These are phyloP conservation scores for Teratosphaeria nubilosa DNA, from an alignment of 2,329 filamentous ascomycete genomes.

Conservation along the genomic window DNA sequence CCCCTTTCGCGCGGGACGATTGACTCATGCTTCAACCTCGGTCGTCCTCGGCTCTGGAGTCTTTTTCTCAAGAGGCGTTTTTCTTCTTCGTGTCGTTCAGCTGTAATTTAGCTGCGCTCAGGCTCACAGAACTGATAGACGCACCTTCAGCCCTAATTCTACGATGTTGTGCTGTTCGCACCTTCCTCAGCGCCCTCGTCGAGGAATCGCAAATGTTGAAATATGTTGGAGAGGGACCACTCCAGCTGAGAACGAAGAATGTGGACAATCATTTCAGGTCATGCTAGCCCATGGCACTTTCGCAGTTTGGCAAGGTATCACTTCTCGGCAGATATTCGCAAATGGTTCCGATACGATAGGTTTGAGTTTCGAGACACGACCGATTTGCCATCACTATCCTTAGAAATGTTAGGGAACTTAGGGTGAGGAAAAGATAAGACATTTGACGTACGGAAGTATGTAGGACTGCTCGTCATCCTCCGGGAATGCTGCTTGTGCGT, in stretches of 20 bases:
- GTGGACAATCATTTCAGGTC: neutral
- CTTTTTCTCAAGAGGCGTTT: no score
- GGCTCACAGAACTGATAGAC: no score
- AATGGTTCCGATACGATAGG: neutral
- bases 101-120: no score
- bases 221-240: no score
- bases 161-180: no score
- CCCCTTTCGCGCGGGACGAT: no score
- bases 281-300: neutral
- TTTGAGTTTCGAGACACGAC: neutral
- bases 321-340: neutral
- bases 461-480: neutral
- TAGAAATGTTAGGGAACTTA: neutral
- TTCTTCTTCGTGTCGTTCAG: no score
- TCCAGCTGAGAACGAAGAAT: neutral
- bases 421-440: neutral
- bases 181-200: no score
- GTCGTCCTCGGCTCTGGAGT: no score
- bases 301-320: neutral
- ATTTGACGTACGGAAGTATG: neutral
- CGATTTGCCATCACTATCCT: neutral
- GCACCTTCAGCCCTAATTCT: no score
- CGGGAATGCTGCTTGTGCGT: neutral
- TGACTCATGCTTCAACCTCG: no score
- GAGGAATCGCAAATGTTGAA: no score